These are phyloP conservation scores for Entophlyctis helioformis DNA, from an alignment of 192 early-diverging fungal genomes.

Conservation along the genomic window DNA sequence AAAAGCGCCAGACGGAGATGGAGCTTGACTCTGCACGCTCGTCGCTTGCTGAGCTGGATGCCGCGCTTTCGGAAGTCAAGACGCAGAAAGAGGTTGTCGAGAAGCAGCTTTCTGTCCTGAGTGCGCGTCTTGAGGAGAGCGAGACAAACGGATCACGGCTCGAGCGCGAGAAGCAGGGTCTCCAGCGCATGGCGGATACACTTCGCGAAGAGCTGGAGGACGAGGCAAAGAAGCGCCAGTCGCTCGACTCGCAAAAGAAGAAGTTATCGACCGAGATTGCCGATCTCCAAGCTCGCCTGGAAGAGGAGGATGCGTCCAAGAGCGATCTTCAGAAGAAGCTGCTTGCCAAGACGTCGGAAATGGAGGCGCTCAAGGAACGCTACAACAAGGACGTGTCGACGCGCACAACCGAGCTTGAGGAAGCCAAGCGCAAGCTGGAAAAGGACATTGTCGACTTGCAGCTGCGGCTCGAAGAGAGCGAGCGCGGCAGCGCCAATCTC, in stretches of 20 bases:
- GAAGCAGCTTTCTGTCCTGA: conserved; percentile 41
- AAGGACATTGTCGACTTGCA: conserved; percentile 57
- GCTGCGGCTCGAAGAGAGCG: conserved; percentile 47
- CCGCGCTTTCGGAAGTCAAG: conserved; percentile 46
- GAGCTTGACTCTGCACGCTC: conserved; percentile 20
- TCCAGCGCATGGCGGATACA: conserved; percentile 24
- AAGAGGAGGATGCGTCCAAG: conserved; percentile 43
- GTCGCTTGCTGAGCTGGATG: conserved; percentile 38
- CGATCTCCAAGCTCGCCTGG: conserved; percentile 53
- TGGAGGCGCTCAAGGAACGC: conserved; percentile 49
- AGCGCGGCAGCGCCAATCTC: conserved; percentile 37
- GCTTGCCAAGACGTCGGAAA: conserved; percentile 43
- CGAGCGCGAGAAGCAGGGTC: conserved; percentile 40
- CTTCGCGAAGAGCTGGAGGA: conserved; percentile 40
- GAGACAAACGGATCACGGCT: conserved; percentile 34
- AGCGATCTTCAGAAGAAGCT: conserved; percentile 38
- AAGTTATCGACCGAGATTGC: conserved; percentile 30
- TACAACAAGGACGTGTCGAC: conserved; percentile 44
- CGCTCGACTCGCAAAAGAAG: conserved; percentile 29
- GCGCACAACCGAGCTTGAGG: conserved; percentile 44
- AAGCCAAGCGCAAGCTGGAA: conserved; percentile 35
- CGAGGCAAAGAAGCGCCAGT: conserved; percentile 22
- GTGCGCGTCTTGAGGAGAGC: conserved; percentile 41
- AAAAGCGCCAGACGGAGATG: conserved; percentile 23
- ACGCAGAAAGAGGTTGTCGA: conserved; percentile 56